Conservation (phyloP, 768 basidiomycete genomes). For the Rhodocollybia butyracea region DNA sequence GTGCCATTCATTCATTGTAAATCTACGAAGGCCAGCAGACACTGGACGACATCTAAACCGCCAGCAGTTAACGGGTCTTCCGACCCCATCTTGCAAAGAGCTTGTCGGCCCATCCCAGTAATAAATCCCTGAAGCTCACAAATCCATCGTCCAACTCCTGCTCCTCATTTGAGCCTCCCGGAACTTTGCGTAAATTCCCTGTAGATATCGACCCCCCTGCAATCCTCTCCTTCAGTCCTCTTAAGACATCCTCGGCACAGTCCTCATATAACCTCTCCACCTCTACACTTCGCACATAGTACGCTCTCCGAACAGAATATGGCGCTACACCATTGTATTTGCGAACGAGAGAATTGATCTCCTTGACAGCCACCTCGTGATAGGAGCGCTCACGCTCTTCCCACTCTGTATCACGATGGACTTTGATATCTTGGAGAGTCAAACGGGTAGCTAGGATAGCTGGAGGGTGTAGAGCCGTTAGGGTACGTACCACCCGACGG, state of each 20-base stretch:
- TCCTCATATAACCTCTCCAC: constrained; percentile 51
- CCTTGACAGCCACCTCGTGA: constrained; percentile 63
- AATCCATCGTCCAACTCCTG: background rate
- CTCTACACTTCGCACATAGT: constrained; percentile 56
- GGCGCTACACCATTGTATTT: constrained; percentile 82
- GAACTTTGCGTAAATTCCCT: background rate
- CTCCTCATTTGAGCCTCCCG: background rate
- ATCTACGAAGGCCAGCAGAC: too few relatives aligned
- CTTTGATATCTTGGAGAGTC: constrained; percentile 32
- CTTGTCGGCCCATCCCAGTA: background rate
- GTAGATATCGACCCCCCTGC: background rate
- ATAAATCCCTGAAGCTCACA: background rate
- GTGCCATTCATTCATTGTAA: too few relatives aligned
- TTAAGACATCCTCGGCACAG: constrained; percentile 49
- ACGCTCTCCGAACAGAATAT: constrained; percentile 66
- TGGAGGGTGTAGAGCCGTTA: constrained; percentile 44
- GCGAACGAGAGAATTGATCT: constrained; percentile 72
- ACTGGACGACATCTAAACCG: too few relatives aligned
- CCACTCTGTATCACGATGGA: constrained; percentile 67
- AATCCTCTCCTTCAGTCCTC: constrained; percentile 26
- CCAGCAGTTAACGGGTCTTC: background rate
- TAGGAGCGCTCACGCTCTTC: constrained; percentile 62
- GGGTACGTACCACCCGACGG: constrained; percentile 66
- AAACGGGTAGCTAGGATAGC: constrained; percentile 30
- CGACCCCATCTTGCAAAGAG: background rate